Evolutionary conservation across 139 green algal species (phyloP).

Genomic region (Closterium sp.): DNA sequence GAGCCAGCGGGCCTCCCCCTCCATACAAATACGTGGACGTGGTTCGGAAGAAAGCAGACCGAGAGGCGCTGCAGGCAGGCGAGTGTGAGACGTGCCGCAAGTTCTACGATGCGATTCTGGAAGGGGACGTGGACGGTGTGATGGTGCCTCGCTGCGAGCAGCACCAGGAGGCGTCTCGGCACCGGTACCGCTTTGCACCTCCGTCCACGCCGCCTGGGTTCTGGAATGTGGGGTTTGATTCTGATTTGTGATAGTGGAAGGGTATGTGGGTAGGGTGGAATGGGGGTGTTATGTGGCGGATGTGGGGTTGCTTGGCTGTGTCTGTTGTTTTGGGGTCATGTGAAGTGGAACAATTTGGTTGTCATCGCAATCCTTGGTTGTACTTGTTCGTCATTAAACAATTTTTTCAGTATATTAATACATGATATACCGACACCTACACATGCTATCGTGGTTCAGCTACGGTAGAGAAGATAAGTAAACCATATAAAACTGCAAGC

Average conservation of each 20-base stretch:
- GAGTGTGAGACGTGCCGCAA: slow-evolving; percentile 34
- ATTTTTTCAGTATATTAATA: too few relatives aligned
- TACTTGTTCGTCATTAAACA: too few relatives aligned
- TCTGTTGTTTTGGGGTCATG: too few relatives aligned
- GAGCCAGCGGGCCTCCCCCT: background rate
- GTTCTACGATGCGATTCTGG: slow-evolving; percentile 42
- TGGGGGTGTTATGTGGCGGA: background rate
- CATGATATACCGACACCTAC: too few relatives aligned
- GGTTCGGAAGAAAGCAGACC: slow-evolving; percentile 38
- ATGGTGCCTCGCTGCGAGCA: slow-evolving; percentile 12
- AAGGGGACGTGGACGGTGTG: slow-evolving; percentile 2
- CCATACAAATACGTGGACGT: slow-evolving; percentile 25
- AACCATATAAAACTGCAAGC: too few relatives aligned
- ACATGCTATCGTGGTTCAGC: too few relatives aligned
- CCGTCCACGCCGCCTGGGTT: slow-evolving; percentile 32
- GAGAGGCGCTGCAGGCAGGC: slow-evolving; percentile 38
- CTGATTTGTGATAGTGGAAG: background rate
- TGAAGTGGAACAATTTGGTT: too few relatives aligned
- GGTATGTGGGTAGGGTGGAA: background rate
- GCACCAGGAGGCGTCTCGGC: slow-evolving; percentile 32
- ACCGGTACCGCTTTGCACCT: slow-evolving; percentile 24
- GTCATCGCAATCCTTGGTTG: too few relatives aligned
- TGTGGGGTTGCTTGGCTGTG: background rate
- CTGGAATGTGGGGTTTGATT: slow-evolving; percentile 48
- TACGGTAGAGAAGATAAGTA: too few relatives aligned